phyloP scores from a whole-genome alignment of 2,329 filamentous ascomycete species.

The Penicillium brevicompactum region DNA sequence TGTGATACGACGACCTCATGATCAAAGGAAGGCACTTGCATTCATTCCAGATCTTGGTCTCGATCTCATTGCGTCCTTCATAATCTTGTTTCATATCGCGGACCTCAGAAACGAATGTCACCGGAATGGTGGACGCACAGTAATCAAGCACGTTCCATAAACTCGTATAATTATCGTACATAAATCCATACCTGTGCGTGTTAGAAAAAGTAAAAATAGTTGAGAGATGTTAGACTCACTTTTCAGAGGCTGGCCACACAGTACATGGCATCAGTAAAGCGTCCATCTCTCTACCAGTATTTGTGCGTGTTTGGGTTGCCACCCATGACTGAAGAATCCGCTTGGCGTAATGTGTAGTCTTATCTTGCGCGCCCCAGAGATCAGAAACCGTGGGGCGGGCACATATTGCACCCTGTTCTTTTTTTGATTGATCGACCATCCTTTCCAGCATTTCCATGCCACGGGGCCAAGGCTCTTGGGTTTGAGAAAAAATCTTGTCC shows the following conservation, averaged over 20 bases:
- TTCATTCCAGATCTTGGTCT: constrained; percentile 40
- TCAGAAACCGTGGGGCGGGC: not conserved
- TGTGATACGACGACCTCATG: too few species aligned
- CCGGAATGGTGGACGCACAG: constrained; percentile 39
- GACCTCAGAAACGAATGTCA: constrained; percentile 27
- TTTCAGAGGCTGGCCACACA: not conserved
- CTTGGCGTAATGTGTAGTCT: constrained; percentile 4
- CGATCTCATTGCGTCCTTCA: not conserved
- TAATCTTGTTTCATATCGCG: not conserved
- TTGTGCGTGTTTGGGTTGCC: not conserved
- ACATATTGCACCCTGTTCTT: not conserved
- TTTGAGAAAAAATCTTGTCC: not conserved
- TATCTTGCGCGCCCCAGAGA: not conserved
- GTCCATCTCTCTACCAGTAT: not conserved
- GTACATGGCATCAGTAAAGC: not conserved
- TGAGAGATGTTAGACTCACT: not conserved
- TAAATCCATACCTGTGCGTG: not conserved
- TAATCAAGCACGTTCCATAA: constrained; percentile 41
- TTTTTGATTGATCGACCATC: not conserved
- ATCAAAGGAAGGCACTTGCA: constrained; percentile 7
- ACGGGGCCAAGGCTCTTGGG: not conserved
- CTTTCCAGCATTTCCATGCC: not conserved
- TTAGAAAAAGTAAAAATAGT: not conserved
- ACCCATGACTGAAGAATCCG: not conserved
- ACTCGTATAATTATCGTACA: constrained; percentile 29